Base-by-base conservation (phyloP, 2,329 filamentous ascomycete species). In the Fusarium armeniacum region DNA sequence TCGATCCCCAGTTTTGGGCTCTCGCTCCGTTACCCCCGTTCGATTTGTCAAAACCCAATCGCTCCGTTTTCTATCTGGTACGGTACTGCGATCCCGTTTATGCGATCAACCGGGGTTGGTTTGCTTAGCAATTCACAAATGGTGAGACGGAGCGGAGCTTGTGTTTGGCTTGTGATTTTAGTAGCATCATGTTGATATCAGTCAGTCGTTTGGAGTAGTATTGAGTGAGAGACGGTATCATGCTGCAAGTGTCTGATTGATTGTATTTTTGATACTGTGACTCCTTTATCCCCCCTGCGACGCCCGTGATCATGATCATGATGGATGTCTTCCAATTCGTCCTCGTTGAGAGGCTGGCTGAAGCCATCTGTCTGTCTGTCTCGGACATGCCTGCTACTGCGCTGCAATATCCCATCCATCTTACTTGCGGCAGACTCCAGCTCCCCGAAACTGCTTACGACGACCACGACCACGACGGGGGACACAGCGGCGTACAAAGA, bases 21-120 rank as follows among this genome's bases (percentile, higher is more conserved):
- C 46, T 58, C 54, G 45, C 69, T 71, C 64, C 65, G 58, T 69
- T 51, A 52, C 56, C 69, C 71, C 64, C 61, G 58, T 50, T 51
- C 43, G 56, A 49, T 51, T 51, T 9, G 33, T 18, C 12, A 24
- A 43, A 43, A 43, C n/a, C 35, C n/a, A 36, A 30, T 35, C 24
- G 43, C 53, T 70, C 67, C 67, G 67, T 70, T 70, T 70, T 70
- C 49, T 28, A 16, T 38, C 11, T 38, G 16, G n/a, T 5, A 20
- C 20, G 11, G n/a, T 5, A 20, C 20, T 41, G 11, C 11, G 26
- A 12, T n/a, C 26, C 32, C 32, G 58, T 22, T 54, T 70, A 70
- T 70, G 67, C 67, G 67, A 70, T 70, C 38, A 57, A 55, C 43
- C 67, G 67, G 67, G 67, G 67, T 44, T 69, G 67, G 67, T 44